These are phyloP conservation scores for Vigna angularis DNA, from an alignment of 306 rosid genomes.

Conservation along the genomic window DNA sequence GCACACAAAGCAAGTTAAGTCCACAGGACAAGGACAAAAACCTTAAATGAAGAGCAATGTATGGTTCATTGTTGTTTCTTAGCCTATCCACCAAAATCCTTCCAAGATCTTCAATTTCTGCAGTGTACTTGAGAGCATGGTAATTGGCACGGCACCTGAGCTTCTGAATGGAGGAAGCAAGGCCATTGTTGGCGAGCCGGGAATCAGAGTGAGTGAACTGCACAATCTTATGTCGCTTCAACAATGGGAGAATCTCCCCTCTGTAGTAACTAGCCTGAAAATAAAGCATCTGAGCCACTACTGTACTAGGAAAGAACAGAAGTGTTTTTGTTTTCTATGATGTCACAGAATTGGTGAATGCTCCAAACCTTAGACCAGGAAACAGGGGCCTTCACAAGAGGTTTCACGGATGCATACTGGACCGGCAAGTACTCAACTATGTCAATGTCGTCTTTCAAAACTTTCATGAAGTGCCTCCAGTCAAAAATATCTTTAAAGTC, in stretches of 20 bases:
- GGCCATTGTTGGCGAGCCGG: constrained; percentile 87
- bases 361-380: constrained; percentile 95
- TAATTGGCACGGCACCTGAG: constrained; percentile 92
- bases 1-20: not conserved
- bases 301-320: constrained; percentile 5
- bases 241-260: constrained; percentile 72
- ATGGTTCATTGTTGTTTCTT: constrained; percentile 73
- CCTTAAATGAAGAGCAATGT: constrained; percentile 95
- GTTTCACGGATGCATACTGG: constrained; percentile 57
- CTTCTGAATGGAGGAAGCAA: constrained; percentile 83
- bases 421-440: constrained; percentile 83
- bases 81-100: constrained; percentile 74
- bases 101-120: constrained; percentile 91
- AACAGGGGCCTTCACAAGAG: constrained; percentile 83
- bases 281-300: constrained; percentile 48
- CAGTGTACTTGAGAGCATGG: constrained; percentile 72
- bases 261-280: constrained; percentile 95
- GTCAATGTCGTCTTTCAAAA: constrained; percentile 72
- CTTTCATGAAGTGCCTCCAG: constrained; percentile 90
- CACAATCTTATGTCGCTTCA: constrained; percentile 72
- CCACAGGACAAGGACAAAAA: not conserved
- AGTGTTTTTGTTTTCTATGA: not conserved
- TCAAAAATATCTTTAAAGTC: constrained; percentile 95
- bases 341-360: constrained; percentile 20
- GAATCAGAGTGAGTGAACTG: constrained; percentile 91